These are phyloP conservation scores for Annulohypoxylon stygium DNA, from an alignment of 495 filamentous ascomycete genomes.

Conservation along the genomic window DNA sequence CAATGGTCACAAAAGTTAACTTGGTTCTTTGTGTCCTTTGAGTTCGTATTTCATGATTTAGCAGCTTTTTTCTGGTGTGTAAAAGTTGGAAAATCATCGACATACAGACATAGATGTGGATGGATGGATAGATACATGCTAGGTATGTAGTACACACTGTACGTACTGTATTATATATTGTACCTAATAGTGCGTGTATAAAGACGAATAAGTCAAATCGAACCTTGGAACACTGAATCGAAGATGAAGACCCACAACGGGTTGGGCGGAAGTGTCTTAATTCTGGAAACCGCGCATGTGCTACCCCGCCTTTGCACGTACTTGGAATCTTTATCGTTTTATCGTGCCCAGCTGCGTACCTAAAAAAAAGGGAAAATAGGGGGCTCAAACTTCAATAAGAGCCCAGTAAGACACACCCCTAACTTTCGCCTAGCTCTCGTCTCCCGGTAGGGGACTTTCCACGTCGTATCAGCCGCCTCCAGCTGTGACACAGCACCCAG, in stretches of 20 bases:
- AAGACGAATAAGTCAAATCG: background rate
- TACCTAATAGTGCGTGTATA: background rate
- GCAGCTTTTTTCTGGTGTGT: background rate
- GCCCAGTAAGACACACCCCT: constrained; percentile 3
- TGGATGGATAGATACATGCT: background rate
- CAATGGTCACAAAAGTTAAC: background rate
- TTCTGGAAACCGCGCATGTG: constrained; percentile 36
- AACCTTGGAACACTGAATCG: background rate
- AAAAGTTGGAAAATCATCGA: background rate
- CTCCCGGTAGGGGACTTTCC: background rate
- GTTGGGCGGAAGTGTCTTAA: constrained; percentile 26
- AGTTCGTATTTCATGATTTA: constrained; percentile 10
- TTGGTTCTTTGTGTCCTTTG: background rate
- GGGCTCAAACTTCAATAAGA: constrained; percentile 5
- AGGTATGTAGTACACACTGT: background rate
- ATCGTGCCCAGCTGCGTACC: background rate
- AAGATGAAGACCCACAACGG: constrained; percentile 25
- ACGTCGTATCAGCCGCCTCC: constrained; percentile 28
- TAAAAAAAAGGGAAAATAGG: constrained; percentile 4
- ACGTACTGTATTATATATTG: background rate
- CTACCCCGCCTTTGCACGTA: constrained; percentile 43
- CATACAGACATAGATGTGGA: background rate
- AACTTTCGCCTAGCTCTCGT: background rate
- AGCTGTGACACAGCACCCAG: constrained; percentile 14
- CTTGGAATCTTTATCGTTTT: constrained; percentile 2